Percentiles rank a stretch among this genome's conserved stretches.
Evolutionary conservation across 257 asterid species (phyloP).

Genomic region (Solanum microdontum): DNA sequence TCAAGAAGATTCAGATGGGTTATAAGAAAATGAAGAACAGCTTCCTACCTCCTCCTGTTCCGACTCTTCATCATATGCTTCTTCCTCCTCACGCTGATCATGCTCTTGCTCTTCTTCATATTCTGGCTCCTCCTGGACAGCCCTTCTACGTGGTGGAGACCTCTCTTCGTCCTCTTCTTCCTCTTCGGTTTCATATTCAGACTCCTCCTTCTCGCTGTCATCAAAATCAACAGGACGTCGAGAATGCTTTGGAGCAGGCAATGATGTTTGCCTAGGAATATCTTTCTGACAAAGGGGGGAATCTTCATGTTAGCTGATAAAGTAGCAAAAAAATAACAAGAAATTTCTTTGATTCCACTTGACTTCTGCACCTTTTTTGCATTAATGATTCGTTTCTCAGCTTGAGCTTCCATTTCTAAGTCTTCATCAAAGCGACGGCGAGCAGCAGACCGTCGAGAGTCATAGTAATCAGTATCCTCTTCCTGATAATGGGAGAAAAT

Average conservation of each 20-base stretch:
- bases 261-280: conserved; percentile 41
- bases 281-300: conserved; percentile 37
- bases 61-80: conserved; percentile 66
- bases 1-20: background rate
- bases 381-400: conserved; percentile 82
- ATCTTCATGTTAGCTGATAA: conserved; percentile 21
- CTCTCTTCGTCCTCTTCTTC: conserved; percentile 74
- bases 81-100: conserved; percentile 59
- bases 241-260: conserved; percentile 47
- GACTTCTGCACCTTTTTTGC: conserved; percentile 73
- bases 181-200: conserved; percentile 93
- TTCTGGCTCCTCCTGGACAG: conserved; percentile 54
- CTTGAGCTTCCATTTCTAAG: conserved; percentile 85
- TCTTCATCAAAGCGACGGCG: conserved; percentile 80
- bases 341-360: background rate
- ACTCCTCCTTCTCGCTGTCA: conserved; percentile 86
- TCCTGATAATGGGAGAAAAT: conserved; percentile 34
- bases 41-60: conserved; percentile 82
- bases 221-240: conserved; percentile 63
- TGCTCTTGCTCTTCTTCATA: conserved; percentile 68
- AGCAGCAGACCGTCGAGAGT: conserved; percentile 56
- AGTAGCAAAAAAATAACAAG: background rate
- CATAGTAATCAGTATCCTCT: conserved; percentile 71
- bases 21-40: background rate
- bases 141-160: conserved; percentile 38